Evolutionary conservation across 441 rosid genomes (phyloP).

Genomic region (Daphne laureola): DNA sequence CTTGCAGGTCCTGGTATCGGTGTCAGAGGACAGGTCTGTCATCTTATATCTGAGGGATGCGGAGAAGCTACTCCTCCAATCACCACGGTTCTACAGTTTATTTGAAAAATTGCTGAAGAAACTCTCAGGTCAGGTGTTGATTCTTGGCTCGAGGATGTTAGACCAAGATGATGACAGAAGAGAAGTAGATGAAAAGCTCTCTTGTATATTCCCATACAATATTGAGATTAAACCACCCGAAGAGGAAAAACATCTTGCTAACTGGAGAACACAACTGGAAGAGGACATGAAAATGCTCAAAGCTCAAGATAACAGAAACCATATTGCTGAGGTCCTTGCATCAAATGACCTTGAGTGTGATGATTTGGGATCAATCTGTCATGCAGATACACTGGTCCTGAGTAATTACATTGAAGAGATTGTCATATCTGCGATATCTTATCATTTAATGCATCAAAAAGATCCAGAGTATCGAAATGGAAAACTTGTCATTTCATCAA

Average conservation of each 20-base stretch:
- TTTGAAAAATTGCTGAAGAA: constrained; percentile 57
- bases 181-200: constrained; percentile 65
- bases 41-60: constrained; percentile 75
- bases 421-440: constrained; percentile 78
- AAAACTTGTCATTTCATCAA: constrained; percentile 83
- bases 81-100: constrained; percentile 56
- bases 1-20: constrained; percentile 58
- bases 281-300: constrained; percentile 87
- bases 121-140: constrained; percentile 63
- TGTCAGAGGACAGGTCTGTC: constrained; percentile 52
- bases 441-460: constrained; percentile 67
- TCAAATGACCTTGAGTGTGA: constrained; percentile 85
- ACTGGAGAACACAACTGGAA: constrained; percentile 85
- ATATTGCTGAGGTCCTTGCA: constrained; percentile 83
- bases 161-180: constrained; percentile 51
- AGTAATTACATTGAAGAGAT: constrained; percentile 82
- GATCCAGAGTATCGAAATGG: constrained; percentile 91
- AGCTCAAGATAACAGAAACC: constrained; percentile 86
- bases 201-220: constrained; percentile 64
- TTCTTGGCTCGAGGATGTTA: constrained; percentile 79
- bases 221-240: constrained; percentile 77
- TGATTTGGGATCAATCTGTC: constrained; percentile 76
- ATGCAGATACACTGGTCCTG: constrained; percentile 63
- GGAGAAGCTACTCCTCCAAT: constrained; percentile 71
- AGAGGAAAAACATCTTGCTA: constrained; percentile 65